These are phyloP conservation scores for Fusarium lateritium DNA, from an alignment of 2,329 filamentous ascomycete species.

Conservation along the genomic window DNA sequence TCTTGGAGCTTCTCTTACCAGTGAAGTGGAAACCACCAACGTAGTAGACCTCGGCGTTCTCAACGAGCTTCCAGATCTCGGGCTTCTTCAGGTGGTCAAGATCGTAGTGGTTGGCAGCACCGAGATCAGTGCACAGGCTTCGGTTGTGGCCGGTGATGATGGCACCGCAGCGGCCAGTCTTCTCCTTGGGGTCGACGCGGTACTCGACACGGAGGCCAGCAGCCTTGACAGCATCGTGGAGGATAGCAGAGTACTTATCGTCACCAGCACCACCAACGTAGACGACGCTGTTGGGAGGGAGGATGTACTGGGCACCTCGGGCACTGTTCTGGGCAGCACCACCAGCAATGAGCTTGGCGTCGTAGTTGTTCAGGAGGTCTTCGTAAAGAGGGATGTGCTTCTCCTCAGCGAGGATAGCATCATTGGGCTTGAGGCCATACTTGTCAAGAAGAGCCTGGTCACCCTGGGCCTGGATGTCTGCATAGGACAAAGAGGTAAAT, in stretches of 20 bases:
- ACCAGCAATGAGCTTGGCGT: slow-evolving; percentile 94
- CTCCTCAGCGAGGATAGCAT: slow-evolving; percentile 95
- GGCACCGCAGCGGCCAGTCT: slow-evolving; percentile 95
- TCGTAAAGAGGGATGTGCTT: slow-evolving; percentile 93
- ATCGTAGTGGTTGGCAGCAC: slow-evolving; percentile 97
- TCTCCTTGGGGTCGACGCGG: slow-evolving; percentile 85
- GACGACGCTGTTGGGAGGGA: slow-evolving; percentile 88
- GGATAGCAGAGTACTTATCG: slow-evolving; percentile 94
- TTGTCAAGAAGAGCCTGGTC: slow-evolving; percentile 89
- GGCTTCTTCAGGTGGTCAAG: slow-evolving; percentile 92
- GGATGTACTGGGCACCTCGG: slow-evolving; percentile 95
- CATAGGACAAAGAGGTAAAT: slow-evolving; percentile 15
- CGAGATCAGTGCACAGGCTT: slow-evolving; percentile 94
- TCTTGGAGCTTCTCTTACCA: slow-evolving; percentile 52
- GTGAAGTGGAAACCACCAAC: slow-evolving; percentile 98
- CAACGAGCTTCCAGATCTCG: slow-evolving; percentile 91
- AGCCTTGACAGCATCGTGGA: slow-evolving; percentile 87
- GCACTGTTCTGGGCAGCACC: slow-evolving; percentile 98
- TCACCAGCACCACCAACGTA: slow-evolving; percentile 95
- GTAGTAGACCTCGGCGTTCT: slow-evolving; percentile 91
- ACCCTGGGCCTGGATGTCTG: slow-evolving; percentile 92
- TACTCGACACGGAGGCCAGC: slow-evolving; percentile 96
- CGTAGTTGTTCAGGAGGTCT: slow-evolving; percentile 91
- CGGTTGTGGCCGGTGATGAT: slow-evolving; percentile 98
- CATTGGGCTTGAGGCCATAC: slow-evolving; percentile 95